These are phyloP conservation scores for Sinapis alba DNA, from an alignment of 441 rosid species.

Conservation along the genomic window DNA sequence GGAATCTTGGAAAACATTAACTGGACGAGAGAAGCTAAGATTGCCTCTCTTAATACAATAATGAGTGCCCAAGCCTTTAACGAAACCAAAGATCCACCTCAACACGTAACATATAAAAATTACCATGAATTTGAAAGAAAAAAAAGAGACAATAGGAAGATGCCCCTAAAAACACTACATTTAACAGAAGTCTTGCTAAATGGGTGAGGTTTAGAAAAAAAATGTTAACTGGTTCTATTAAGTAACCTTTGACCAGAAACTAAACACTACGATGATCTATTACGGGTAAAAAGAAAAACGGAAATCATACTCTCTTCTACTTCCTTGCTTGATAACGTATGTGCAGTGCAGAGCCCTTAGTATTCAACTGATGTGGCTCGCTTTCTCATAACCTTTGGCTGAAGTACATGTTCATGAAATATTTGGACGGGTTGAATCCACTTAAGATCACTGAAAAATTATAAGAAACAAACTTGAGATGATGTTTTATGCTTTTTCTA, in stretches of 20 bases:
- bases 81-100: neutral
- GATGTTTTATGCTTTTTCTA: neutral
- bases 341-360: slow-evolving; percentile 29
- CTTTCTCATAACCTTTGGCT: slow-evolving; percentile 64
- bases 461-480: slow-evolving; percentile 6
- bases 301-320: slow-evolving; percentile 17
- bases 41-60: neutral
- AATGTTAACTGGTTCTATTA: too few species aligned
- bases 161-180: neutral
- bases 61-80: neutral
- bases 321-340: slow-evolving; percentile 36
- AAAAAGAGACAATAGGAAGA: neutral
- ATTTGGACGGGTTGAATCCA: slow-evolving; percentile 98
- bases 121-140: neutral
- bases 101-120: neutral
- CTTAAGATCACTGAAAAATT: slow-evolving; percentile 78
- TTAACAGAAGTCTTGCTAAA: neutral
- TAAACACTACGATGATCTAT: neutral
- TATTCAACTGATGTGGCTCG: slow-evolving; percentile 24
- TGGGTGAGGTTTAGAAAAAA: neutral
- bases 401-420: slow-evolving; percentile 88
- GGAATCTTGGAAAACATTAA: neutral
- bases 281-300: neutral
- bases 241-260: too few species aligned
- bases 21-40: neutral